These are phyloP conservation scores for Marasmius tenuissimus DNA, from an alignment of 1,284 basidiomycete genomes.

Conservation along the genomic window DNA sequence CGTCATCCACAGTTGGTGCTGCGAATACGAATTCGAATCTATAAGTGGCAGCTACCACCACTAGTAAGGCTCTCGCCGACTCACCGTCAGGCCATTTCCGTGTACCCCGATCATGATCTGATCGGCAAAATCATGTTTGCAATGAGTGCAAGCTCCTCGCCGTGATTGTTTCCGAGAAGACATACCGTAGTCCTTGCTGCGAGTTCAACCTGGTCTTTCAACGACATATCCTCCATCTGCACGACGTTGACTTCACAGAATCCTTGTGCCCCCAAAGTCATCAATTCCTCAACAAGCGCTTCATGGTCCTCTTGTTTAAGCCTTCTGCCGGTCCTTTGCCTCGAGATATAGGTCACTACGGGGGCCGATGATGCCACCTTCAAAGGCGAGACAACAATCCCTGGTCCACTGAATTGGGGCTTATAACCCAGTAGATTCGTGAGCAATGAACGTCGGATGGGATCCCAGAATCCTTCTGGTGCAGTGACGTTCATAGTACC, in stretches of 20 bases:
- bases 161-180: background rate
- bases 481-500: slow-evolving; percentile 32
- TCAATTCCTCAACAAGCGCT: slow-evolving; percentile 28
- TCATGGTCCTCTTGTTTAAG: slow-evolving; percentile 30
- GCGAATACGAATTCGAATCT: background rate
- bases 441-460: slow-evolving; percentile 31
- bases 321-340: slow-evolving; percentile 32
- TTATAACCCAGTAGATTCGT: slow-evolving; percentile 31
- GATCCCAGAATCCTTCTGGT: slow-evolving; percentile 35
- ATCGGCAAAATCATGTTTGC: too few relatives aligned
- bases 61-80: slow-evolving; percentile 9
- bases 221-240: slow-evolving; percentile 31
- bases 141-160: background rate
- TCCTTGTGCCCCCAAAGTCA: slow-evolving; percentile 31
- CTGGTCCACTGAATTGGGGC: slow-evolving; percentile 8
- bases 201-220: slow-evolving; percentile 34
- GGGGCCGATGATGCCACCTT: slow-evolving; percentile 17
- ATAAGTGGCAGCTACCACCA: background rate
- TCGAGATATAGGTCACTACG: slow-evolving; percentile 38
- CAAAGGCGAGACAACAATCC: background rate
- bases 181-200: slow-evolving; percentile 35
- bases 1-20: slow-evolving; percentile 46
- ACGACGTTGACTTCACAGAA: slow-evolving; percentile 34
- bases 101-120: slow-evolving; percentile 42
- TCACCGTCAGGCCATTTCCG: slow-evolving; percentile 43